phyloP scores from a whole-genome alignment of 331 rosid species.

The Erythrophleum ivorense region DNA sequence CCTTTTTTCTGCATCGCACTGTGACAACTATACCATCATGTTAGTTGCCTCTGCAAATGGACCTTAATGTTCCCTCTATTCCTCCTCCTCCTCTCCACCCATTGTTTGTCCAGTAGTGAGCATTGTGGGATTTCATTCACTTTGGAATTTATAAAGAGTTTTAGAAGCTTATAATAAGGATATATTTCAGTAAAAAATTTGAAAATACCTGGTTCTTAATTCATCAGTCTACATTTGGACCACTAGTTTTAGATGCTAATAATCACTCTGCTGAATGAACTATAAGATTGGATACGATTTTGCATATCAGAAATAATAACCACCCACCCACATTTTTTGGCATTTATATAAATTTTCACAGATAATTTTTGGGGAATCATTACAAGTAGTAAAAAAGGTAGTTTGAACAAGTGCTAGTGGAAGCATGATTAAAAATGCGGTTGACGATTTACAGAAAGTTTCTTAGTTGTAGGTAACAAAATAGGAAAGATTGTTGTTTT shows the following conservation, averaged over 20 bases:
- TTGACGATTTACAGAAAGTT: constrained; percentile 24
- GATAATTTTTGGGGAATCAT: constrained; percentile 21
- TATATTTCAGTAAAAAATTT: not conserved
- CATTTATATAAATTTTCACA: constrained; percentile 27
- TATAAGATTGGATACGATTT: constrained; percentile 4
- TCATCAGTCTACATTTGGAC: constrained; percentile 33
- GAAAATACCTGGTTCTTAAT: not conserved
- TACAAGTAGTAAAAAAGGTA: not conserved
- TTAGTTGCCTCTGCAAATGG: constrained; percentile 78
- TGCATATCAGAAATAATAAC: constrained; percentile 17
- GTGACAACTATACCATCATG: constrained; percentile 76
- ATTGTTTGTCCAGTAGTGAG: constrained; percentile 51
- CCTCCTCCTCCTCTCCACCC: constrained; percentile 54
- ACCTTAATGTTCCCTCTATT: constrained; percentile 53
- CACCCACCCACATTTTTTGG: constrained; percentile 31
- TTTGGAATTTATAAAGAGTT: constrained; percentile 42
- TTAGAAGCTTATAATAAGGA: not conserved
- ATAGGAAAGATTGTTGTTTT: constrained; percentile 20
- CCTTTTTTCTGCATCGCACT: constrained; percentile 52
- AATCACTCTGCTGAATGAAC: constrained; percentile 30
- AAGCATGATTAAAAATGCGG: constrained; percentile 38
- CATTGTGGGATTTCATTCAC: constrained; percentile 40
- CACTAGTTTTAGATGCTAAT: constrained; percentile 22
- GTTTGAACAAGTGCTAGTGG: constrained; percentile 40
- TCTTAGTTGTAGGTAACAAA: constrained; percentile 29